Percentiles rank a stretch among this genome's conserved stretches.
These are phyloP conservation scores for Sclerotinia minor DNA, from an alignment of 2,329 filamentous ascomycete species.

Conservation along the genomic window DNA sequence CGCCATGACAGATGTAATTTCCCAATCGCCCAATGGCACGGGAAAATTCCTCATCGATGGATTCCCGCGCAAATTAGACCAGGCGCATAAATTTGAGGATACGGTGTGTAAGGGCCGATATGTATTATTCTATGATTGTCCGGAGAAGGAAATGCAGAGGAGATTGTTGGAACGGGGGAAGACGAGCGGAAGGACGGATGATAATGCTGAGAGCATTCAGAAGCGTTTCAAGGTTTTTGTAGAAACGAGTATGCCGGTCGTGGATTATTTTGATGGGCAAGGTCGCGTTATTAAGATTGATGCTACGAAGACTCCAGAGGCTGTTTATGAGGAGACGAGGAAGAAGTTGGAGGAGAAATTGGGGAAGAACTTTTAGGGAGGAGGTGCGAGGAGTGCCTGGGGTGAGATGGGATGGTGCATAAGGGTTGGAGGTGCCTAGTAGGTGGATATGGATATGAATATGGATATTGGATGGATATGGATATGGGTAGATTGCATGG, in stretches of 20 bases:
- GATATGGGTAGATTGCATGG: slow-evolving; percentile 6
- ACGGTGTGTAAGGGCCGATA: slow-evolving; percentile 79
- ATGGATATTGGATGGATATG: not conserved
- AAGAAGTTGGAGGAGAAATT: slow-evolving; percentile 52
- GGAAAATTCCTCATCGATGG: slow-evolving; percentile 76
- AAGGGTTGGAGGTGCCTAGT: not conserved
- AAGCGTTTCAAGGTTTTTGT: slow-evolving; percentile 95
- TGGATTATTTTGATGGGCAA: slow-evolving; percentile 77
- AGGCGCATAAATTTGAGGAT: slow-evolving; percentile 91
- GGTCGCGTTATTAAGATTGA: slow-evolving; percentile 78
- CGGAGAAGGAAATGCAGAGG: slow-evolving; percentile 76
- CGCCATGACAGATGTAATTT: slow-evolving; percentile 75
- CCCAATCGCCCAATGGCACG: slow-evolving; percentile 51
- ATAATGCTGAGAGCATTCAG: slow-evolving; percentile 92
- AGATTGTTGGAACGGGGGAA: slow-evolving; percentile 26
- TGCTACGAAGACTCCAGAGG: slow-evolving; percentile 67
- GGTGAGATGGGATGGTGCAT: not conserved
- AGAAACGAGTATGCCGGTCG: slow-evolving; percentile 97
- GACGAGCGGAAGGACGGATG: slow-evolving; percentile 73
- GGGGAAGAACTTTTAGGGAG: slow-evolving; percentile 46
- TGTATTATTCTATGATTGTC: slow-evolving; percentile 92
- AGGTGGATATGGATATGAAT: not conserved
- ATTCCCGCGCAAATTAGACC: slow-evolving; percentile 96
- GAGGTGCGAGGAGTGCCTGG: not conserved
- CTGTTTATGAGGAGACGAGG: slow-evolving; percentile 57